Evolutionary conservation across 2,329 filamentous ascomycete genomes (phyloP).

Genomic region (Curvularia sp.): DNA sequence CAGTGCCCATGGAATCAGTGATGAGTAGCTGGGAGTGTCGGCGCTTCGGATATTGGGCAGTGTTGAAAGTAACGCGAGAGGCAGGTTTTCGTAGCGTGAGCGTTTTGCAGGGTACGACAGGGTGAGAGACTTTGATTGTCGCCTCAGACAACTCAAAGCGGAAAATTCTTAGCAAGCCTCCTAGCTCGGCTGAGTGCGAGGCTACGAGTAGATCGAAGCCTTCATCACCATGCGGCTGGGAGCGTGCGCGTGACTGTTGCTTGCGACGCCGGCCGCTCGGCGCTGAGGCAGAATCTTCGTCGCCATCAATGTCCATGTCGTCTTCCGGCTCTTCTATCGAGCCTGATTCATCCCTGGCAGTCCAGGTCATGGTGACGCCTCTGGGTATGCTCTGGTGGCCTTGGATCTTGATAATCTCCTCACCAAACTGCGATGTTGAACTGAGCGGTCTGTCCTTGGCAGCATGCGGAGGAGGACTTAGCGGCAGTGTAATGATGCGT

Average conservation of each 20-base stretch:
- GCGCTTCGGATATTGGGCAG: conserved; percentile 59
- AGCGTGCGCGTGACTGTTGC: conserved; percentile 33
- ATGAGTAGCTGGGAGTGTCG: conserved; percentile 64
- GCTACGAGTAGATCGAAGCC: conserved; percentile 54
- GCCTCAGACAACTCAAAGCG: conserved; percentile 50
- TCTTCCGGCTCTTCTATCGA: conserved; percentile 31
- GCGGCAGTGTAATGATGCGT: conserved; percentile 62
- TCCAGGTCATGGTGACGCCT: conserved; percentile 63
- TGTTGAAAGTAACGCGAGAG: conserved; percentile 62
- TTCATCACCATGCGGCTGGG: conserved; percentile 28
- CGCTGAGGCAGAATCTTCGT: conserved; percentile 30
- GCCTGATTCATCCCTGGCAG: conserved; percentile 37
- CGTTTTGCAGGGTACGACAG: conserved; percentile 55
- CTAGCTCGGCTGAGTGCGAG: conserved; percentile 51
- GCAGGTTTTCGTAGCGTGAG: conserved; percentile 59
- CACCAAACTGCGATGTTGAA: conserved; percentile 45
- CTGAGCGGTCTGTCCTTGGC: conserved; percentile 37
- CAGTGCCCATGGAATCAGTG: conserved; percentile 61
- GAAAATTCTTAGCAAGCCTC: conserved; percentile 52
- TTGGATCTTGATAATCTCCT: conserved; percentile 59
- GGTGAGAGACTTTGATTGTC: conserved; percentile 48
- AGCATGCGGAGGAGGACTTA: conserved; percentile 59
- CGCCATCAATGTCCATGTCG: conserved; percentile 49
- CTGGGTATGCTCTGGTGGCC: conserved; percentile 61
- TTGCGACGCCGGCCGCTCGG: conserved; percentile 29